Percentiles rank a stretch among this genome's conserved stretches.
Conservation (phyloP, 2,329 filamentous ascomycete genomes). For the Raffaelea deltoideospora region DNA sequence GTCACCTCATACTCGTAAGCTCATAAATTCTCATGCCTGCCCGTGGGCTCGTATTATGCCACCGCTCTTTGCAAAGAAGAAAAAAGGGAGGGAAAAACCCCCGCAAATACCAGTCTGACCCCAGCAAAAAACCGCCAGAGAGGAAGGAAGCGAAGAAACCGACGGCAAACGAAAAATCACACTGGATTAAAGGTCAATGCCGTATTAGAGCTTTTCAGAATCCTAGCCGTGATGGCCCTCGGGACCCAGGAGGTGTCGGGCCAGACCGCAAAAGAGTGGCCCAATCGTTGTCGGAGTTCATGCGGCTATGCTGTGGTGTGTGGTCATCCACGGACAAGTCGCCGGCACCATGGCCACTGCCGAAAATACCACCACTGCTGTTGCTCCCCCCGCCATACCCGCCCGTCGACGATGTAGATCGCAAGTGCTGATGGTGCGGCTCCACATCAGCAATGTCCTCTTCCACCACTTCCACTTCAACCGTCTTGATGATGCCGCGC, state of each 20-base stretch:
- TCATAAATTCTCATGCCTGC: not conserved
- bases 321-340: not conserved
- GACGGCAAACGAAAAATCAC: too few species aligned
- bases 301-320: slow-evolving; percentile 1
- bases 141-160: too few species aligned
- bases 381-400: too few species aligned
- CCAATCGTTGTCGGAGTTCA: slow-evolving; percentile 14
- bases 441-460: slow-evolving; percentile 15
- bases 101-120: too few species aligned
- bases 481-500: slow-evolving; percentile 22
- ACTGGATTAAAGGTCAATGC: too few species aligned
- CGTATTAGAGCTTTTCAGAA: too few species aligned
- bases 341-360: too few species aligned
- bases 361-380: too few species aligned
- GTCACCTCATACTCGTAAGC: not conserved
- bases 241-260: slow-evolving; percentile 5
- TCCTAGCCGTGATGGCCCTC: slow-evolving; percentile 3
- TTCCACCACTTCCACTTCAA: slow-evolving; percentile 20
- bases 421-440: slow-evolving; percentile 3
- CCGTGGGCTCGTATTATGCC: too few species aligned
- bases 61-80: too few species aligned
- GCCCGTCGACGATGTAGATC: not conserved
- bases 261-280: slow-evolving; percentile 13
- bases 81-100: too few species aligned
- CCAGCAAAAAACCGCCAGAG: too few species aligned